Evolutionary conservation across 345 rosid species (phyloP).

Genomic region (sweet orange (Citrus sinensis)): DNA sequence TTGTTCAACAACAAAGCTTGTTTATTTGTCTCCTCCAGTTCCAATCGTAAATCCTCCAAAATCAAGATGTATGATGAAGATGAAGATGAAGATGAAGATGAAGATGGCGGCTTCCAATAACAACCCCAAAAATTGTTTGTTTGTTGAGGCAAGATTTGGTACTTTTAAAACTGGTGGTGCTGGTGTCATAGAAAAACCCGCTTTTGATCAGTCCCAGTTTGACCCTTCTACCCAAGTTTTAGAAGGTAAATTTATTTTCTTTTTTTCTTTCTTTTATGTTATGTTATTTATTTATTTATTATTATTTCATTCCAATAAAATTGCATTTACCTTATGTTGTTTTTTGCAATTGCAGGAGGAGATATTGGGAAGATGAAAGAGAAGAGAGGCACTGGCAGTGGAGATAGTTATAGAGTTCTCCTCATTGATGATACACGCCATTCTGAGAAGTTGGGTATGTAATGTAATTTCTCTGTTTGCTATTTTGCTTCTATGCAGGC

Average conservation of each 20-base stretch:
- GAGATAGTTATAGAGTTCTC: constrained; percentile 33
- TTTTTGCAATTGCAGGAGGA: constrained; percentile 19
- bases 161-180: constrained; percentile 26
- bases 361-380: constrained; percentile 25
- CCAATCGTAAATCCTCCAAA: background rate
- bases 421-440: constrained; percentile 29
- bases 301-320: no score
- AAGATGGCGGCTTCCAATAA: background rate
- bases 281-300: no score
- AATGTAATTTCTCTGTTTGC: background rate
- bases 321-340: no score
- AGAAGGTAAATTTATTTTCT: constrained; percentile 19
- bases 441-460: constrained; percentile 28
- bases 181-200: constrained; percentile 27
- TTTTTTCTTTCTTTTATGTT: background rate
- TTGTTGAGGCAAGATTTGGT: constrained; percentile 9
- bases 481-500: background rate
- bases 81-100: background rate
- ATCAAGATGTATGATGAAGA: background rate
- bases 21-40: background rate
- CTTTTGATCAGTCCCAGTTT: constrained; percentile 27
- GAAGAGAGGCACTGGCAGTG: constrained; percentile 22
- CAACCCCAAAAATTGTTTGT: background rate
- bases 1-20: background rate
- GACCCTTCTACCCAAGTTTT: constrained; percentile 28